phyloP scores from a whole-genome alignment of 169 alveolate species.

The Blepharisma undulans region DNA sequence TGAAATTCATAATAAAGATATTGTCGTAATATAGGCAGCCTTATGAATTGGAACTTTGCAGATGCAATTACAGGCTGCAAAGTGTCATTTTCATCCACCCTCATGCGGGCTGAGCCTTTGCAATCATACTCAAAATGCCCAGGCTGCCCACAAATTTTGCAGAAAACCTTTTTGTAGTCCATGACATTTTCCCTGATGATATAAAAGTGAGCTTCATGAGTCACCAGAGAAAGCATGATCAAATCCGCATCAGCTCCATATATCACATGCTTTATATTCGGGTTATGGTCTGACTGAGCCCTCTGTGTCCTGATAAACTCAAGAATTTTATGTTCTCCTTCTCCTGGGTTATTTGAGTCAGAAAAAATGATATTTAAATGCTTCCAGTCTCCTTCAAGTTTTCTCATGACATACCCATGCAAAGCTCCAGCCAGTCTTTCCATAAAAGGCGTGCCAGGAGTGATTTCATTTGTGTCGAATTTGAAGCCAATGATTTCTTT shows the following conservation, averaged over 20 bases:
- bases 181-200: slow-evolving; percentile 93
- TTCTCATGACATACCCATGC: slow-evolving; percentile 42
- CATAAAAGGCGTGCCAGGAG: slow-evolving; percentile 99
- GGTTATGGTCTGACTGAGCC: slow-evolving; percentile 66
- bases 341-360: slow-evolving; percentile 85
- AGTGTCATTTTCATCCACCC: slow-evolving; percentile 15
- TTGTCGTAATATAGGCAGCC: slow-evolving; percentile 79
- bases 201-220: slow-evolving; percentile 97
- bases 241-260: slow-evolving; percentile 99
- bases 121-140: slow-evolving; percentile 40
- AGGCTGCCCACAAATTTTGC: slow-evolving; percentile 30
- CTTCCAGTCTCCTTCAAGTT: slow-evolving; percentile 42
- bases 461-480: slow-evolving; percentile 98
- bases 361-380: slow-evolving; percentile 71
- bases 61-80: neutral
- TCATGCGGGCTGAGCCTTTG: slow-evolving; percentile 47
- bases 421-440: slow-evolving; percentile 65
- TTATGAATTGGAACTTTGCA: slow-evolving; percentile 58
- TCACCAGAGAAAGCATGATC: slow-evolving; percentile 96
- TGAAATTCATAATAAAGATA: slow-evolving; percentile 81
- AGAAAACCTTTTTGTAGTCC: slow-evolving; percentile 6
- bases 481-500: slow-evolving; percentile 30
- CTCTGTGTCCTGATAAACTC: slow-evolving; percentile 73
- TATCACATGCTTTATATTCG: slow-evolving; percentile 95
- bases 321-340: slow-evolving; percentile 87